Percentiles rank a stretch among this genome's conserved stretches.
phyloP scores from a whole-genome alignment of 306 rosid genomes.

The Vigna unguiculata region DNA sequence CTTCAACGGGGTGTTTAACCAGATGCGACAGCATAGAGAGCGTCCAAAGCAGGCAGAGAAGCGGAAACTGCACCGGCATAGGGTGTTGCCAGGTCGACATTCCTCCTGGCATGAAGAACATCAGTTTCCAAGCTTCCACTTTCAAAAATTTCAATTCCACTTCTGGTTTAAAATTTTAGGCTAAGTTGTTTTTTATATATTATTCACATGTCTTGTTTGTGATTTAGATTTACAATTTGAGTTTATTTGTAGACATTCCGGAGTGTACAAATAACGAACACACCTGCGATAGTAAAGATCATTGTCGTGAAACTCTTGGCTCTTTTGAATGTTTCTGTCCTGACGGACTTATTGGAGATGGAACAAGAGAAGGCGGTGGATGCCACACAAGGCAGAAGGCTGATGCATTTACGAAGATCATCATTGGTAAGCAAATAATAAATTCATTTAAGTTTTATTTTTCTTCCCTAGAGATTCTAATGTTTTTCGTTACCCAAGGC shows the following conservation, averaged over 20 bases:
- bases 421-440: background rate
- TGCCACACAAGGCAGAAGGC: background rate
- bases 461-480: background rate
- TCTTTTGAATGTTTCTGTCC: slow-evolving; percentile 10
- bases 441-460: background rate
- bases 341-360: background rate
- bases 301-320: background rate
- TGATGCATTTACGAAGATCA: background rate
- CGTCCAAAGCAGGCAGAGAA: background rate
- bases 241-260: slow-evolving; percentile 7
- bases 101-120: background rate
- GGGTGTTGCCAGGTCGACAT: slow-evolving; percentile 38
- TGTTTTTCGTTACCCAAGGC: no score
- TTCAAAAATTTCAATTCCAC: background rate
- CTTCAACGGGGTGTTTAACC: slow-evolving; percentile 26
- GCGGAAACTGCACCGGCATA: slow-evolving; percentile 2
- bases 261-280: background rate
- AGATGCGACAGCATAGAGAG: background rate
- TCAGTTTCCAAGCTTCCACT: background rate
- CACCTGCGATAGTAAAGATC: background rate
- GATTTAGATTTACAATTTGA: no score
- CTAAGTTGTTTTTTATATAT: no score
- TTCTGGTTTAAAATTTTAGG: no score
- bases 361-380: background rate
- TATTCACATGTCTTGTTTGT: no score